Evolutionary conservation across 129 eudicot genomes (phyloP), one percentile per base, ranked within the genome.

Genomic region (Chrysanthemum lavandulifolium): DNA sequence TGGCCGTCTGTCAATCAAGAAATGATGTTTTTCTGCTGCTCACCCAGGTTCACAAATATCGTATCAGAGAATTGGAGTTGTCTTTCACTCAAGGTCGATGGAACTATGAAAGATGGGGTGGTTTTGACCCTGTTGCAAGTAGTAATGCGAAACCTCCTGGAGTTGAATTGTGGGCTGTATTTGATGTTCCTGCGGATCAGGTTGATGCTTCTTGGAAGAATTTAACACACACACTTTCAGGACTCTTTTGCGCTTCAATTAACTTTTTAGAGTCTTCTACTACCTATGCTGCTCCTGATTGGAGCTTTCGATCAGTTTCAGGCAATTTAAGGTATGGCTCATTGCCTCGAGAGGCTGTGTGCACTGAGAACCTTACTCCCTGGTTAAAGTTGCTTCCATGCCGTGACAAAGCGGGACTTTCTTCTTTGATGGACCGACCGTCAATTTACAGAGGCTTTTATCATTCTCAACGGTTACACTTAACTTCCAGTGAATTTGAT

Each of bases 31-130:
- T 70, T 61, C 52, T 73, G 55, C 71, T 84, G 55, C 80, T 84
- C 67, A 55, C 70, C 45, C 85, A 94, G 98, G 96, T 90, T 71
- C 85, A 86, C 73, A 94, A 94, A 80, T 94, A 86, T 75, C 82
- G 83, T 55, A 74, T 94, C 63, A 88, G 71, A 74, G 97, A 94
- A 81, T 79, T 94, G 98, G 98, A 94, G 71, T 68, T 94, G 66
- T 94, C 98, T 52, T 94, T 94, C 84, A 94, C 98, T 23, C 98
- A 94, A 83, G 97, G 98, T 16, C 97, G 98, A 48, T 94, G 98
- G 98, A 94, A 86, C 66, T 94, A 94, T 43, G 96, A 86, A 85
- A 81, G 86, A 61, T 94, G 98, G 98, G 98, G 98, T 79, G 98
- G 98, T 58, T 84, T 86, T 78, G 98, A 94, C 54, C 91, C 98